Conservation (phyloP, 2,329 filamentous ascomycete species). For the Hirsutella thompsonii region DNA sequence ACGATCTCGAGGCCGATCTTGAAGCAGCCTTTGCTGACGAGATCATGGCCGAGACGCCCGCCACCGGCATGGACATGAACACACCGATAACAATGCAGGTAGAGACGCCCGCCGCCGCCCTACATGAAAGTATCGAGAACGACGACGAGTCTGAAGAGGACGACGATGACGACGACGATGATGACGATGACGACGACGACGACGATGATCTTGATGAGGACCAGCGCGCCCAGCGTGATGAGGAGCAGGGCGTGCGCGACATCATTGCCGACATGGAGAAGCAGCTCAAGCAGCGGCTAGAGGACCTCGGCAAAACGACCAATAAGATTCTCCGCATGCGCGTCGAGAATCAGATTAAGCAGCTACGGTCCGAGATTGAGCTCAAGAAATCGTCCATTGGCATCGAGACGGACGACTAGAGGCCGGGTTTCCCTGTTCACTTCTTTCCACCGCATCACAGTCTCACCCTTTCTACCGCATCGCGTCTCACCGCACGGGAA, state of each 20-base stretch:
- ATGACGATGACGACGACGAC: conserved; percentile 29
- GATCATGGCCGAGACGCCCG: conserved; percentile 25
- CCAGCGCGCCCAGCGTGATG: conserved; percentile 32
- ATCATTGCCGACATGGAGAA: conserved; percentile 41
- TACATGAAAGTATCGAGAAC: conserved; percentile 32
- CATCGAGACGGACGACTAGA: conserved; percentile 23
- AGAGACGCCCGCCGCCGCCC: conserved; percentile 27
- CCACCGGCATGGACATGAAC: conserved; percentile 26
- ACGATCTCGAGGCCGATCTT: conserved; percentile 42
- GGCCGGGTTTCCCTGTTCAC: too few species aligned
- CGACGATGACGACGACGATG: conserved; percentile 30
- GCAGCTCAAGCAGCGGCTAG: conserved; percentile 31
- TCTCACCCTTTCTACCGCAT: too few species aligned
- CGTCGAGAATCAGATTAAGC: conserved; percentile 35
- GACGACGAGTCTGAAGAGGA: conserved; percentile 27
- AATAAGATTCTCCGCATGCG: conserved; percentile 37
- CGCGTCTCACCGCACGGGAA: too few species aligned
- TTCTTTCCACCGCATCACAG: too few species aligned
- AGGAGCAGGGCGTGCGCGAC: conserved; percentile 40
- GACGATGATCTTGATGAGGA: conserved; percentile 43
- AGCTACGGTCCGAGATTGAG: conserved; percentile 29
- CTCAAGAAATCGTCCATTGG: conserved; percentile 31
- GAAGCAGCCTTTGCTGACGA: conserved; percentile 37
- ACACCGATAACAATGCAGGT: conserved; percentile 33
- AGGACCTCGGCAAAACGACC: conserved; percentile 27